Base-by-base conservation (phyloP, 2,329 filamentous ascomycete genomes). In the Alternaria sp. region DNA sequence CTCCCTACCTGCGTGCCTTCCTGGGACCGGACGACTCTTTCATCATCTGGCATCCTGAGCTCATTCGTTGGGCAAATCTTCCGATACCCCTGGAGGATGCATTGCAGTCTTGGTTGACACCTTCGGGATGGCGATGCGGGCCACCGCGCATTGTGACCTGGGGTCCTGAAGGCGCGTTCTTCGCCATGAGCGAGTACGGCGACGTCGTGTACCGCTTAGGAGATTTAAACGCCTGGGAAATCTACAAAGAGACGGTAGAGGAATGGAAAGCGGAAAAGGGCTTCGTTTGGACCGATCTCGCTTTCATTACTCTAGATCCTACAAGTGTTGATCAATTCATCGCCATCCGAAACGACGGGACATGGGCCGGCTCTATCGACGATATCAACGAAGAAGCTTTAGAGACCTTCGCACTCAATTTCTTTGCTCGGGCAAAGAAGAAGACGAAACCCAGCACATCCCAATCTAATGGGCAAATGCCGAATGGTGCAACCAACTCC, bases 131-230 rank as follows among this genome's bases (percentile, higher is more conserved):
- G 78, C 73, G 72, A n/a, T 71, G 71, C 5, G 78, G 78, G 1
- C 74, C 78, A 1, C 78, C 78, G 3, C 61, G 75, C 5, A 71
- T 77, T 15, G 72, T 78, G 4, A 74, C 71, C 1, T 78, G 77
- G 75, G 76, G 77, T 0, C 65, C 64, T 9, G 64, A 73, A 11
- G 72, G 72, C n/a, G 74, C 77, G 5, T 79, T 74, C 60, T 79
- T 80, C 50, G 75, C 76, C 7, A 74, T 79, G 70, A 79, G 76
- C 47, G 77, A 80, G 60, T 79, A 79, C 43, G 78, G 75, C 3
- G 72, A 77, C 37, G 74, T 78, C 0, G 71, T 70, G 2, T 78
- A 75, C 37, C 51, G 69, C 1, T 53, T 76, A 1, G 76, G 76
- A 8, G 65, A 74, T 9, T 61, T 51, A 3, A 65, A 72, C 6